Evolutionary conservation across 106 monocot genomes (phyloP).

Genomic region (Phalaenopsis aphrodite): DNA sequence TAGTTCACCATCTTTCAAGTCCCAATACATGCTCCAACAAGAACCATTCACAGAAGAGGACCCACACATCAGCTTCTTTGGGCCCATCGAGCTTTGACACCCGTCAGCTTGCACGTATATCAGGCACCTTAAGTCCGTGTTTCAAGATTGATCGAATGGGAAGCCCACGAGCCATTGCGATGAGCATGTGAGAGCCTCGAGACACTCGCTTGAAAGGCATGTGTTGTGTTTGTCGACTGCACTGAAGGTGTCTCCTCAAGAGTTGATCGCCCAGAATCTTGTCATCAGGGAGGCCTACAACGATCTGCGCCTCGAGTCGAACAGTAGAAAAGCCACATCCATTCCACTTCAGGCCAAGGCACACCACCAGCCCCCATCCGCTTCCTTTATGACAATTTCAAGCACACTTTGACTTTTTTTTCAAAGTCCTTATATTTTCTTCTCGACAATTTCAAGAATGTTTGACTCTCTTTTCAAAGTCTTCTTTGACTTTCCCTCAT

Average conservation of each 20-base stretch:
- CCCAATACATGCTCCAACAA: no score
- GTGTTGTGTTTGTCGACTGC: neutral
- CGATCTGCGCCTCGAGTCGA: neutral
- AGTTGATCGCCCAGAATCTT: neutral
- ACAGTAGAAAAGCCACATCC: neutral
- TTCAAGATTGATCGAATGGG: no score
- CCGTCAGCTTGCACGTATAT: no score
- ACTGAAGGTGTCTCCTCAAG: neutral
- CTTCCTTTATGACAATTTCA: constrained; percentile 9
- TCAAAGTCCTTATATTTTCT: neutral
- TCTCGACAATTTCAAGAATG: constrained; percentile 5
- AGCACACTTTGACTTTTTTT: constrained; percentile 9
- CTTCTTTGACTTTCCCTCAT: constrained; percentile 1
- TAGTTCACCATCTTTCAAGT: no score
- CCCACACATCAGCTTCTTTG: no score
- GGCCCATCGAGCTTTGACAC: no score
- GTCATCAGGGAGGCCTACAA: no score
- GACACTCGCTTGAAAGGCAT: neutral
- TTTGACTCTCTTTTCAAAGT: constrained; percentile 10
- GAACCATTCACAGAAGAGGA: no score
- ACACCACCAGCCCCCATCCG: constrained; percentile 9
- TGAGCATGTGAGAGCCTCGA: neutral
- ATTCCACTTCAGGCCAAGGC: neutral
- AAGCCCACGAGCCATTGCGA: neutral
- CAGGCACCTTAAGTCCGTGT: no score